phyloP scores from a whole-genome alignment of 2,329 filamentous ascomycete genomes.

The Lecanicillium sp. region DNA sequence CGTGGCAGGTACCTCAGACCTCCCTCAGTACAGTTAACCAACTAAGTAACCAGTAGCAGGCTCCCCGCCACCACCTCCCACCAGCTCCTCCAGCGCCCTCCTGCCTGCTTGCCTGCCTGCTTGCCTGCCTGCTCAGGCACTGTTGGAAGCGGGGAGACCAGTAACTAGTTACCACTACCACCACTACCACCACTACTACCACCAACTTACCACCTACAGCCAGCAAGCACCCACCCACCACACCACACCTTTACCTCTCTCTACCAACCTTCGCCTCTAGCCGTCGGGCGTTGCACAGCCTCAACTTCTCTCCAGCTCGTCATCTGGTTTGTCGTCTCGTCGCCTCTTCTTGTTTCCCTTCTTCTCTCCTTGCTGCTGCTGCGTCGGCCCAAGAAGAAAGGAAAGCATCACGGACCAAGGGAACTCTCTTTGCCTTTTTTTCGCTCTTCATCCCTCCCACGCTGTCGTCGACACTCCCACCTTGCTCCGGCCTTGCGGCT shows the following conservation, averaged over 20 bases:
- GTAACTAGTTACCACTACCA: too few relatives aligned
- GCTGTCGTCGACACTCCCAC: background rate
- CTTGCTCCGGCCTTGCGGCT: slow-evolving; percentile 5
- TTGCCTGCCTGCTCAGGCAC: too few relatives aligned
- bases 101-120: too few relatives aligned
- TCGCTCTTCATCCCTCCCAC: background rate
- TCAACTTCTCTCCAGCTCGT: slow-evolving; percentile 13
- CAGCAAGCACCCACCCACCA: too few relatives aligned
- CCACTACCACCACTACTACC: background rate
- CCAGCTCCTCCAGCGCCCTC: too few relatives aligned
- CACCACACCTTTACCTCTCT: background rate
- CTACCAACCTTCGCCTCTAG: background rate
- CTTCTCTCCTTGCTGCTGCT: background rate
- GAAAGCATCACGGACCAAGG: too few relatives aligned
- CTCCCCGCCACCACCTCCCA: too few relatives aligned
- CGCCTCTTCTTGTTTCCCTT: slow-evolving; percentile 1
- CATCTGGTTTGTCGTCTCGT: slow-evolving; percentile 8
- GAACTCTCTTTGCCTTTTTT: background rate
- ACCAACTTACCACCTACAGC: background rate
- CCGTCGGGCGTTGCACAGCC: slow-evolving; percentile 13
- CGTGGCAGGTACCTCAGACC: too few relatives aligned
- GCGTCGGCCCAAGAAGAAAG: slow-evolving; percentile 1
- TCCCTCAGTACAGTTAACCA: too few relatives aligned
- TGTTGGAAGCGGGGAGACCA: too few relatives aligned
- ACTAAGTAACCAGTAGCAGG: too few relatives aligned